Conservation (phyloP, 73 alveolate species). For the Paramecium pentaurelia region DNA sequence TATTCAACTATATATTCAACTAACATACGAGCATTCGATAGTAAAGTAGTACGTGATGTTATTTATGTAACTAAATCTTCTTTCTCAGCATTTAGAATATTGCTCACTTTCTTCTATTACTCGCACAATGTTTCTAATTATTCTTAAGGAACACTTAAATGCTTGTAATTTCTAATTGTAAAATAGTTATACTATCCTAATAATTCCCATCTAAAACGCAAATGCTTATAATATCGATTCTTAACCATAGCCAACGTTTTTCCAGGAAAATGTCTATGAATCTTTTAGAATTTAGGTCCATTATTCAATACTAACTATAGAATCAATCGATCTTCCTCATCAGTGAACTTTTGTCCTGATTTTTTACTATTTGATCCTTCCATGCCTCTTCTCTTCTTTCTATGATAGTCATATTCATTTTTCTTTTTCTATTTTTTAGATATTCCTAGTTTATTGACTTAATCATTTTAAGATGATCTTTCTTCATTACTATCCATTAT, state of each 20-base stretch:
- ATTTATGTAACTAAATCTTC: neutral
- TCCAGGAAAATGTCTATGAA: conserved; percentile 33
- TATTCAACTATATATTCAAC: conserved; percentile 36
- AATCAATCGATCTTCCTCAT: conserved; percentile 16
- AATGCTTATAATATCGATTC: conserved; percentile 17
- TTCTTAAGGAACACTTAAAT: neutral
- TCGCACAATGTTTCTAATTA: conserved; percentile 17
- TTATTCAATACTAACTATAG: neutral
- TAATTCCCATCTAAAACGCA: conserved; percentile 21
- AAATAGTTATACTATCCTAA: conserved; percentile 16
- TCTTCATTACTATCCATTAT: neutral
- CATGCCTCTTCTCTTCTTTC: neutral
- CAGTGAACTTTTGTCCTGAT: conserved; percentile 28
- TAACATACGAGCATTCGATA: neutral
- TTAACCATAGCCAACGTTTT: conserved; percentile 47
- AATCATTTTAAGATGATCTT: neutral
- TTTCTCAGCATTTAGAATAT: neutral
- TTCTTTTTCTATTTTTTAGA: neutral
- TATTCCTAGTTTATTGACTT: neutral
- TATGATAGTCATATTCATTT: neutral
- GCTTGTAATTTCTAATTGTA: conserved; percentile 20
- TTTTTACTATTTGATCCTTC: neutral
- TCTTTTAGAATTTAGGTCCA: conserved; percentile 38
- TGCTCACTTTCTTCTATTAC: neutral
- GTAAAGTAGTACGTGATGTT: neutral